Base-by-base conservation (phyloP, 306 rosid species). In the Begonia peltatifolia region DNA sequence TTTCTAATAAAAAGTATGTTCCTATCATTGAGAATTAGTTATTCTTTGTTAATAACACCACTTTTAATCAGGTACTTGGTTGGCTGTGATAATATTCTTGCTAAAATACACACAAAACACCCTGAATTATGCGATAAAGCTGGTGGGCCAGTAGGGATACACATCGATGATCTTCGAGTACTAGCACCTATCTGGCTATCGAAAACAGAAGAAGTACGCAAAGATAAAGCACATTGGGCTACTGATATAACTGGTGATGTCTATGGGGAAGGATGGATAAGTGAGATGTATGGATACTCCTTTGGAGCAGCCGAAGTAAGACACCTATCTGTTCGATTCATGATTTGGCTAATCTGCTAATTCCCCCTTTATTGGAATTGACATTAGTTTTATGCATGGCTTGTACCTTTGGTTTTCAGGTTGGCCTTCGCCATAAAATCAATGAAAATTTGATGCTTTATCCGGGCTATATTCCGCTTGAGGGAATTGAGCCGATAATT, bases 141-240 rank as follows among this genome's bases (percentile, higher is more conserved):
- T 68, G 99, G 99, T 20, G 99, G 95, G 36, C 94, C 83, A 62
- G 66, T 86, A 70, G 99, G 79, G 30, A 80, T 71, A 79, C 99
- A 90, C 71, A 86, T 86, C 53, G 94, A 81, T 25, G 99, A 90
- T 77, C 84, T 90, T 58, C 78, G 86, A 50, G 67, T 60, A 59
- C 71, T 90, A n/a, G 95, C 99, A n/a, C 99, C 99, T 4, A 50
- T 90, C 75, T 90, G 99, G 95, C 99, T 90, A 59, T 86, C 83
- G 6, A 90, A 90, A 79, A 90, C 99, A 2, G 95, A 86, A 79
- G 95, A 90, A 77, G 99, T 90, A 56, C 71, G 95, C 14, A 93
- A 76, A 71, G 99, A 90, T 75, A 76, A 46, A 64, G 94, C 86
- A 36, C 99, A 90, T 66, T 90, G 99, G 99, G 61, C 61, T 13